Evolutionary conservation across 352 stramenopile species (phyloP).

Genomic region (Phytophthora pluvialis): DNA sequence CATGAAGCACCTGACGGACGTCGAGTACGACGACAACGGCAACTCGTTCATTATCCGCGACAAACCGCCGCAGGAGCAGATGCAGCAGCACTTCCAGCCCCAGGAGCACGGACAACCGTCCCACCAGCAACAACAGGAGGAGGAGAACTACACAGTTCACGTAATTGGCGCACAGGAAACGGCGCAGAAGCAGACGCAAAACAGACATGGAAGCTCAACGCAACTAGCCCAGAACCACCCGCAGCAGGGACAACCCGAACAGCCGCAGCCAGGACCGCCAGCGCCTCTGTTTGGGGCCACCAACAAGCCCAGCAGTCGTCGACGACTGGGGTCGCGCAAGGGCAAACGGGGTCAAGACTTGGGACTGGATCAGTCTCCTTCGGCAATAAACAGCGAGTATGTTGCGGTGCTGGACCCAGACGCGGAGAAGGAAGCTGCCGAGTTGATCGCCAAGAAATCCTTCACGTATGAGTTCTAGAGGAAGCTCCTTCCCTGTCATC

Average conservation of each 20-base stretch:
- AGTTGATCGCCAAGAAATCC: conserved; percentile 47
- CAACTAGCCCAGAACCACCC: conserved; percentile 2
- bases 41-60: conserved; percentile 44
- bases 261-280: conserved; percentile 5
- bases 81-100: conserved; percentile 2
- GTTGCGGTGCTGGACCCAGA: conserved; percentile 41
- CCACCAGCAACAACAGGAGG: conserved; percentile 11
- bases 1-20: conserved; percentile 68
- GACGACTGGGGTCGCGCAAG: conserved; percentile 21
- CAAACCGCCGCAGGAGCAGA: conserved; percentile 3
- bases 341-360: conserved; percentile 25
- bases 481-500: neutral
- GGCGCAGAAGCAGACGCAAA: conserved; percentile 16
- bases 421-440: conserved; percentile 29
- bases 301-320: conserved; percentile 29
- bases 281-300: conserved; percentile 19
- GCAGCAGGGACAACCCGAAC: conserved; percentile 7
- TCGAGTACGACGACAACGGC: conserved; percentile 64
- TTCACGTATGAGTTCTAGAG: conserved; percentile 56
- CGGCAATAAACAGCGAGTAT: conserved; percentile 42
- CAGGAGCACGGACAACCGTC: conserved; percentile 2
- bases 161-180: conserved; percentile 21
- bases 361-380: conserved; percentile 37
- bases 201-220: conserved; percentile 15
- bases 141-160: conserved; percentile 37